A percentile compares a stretch with the other conserved stretches of the same genome.
phyloP scores from a whole-genome alignment of 225 moss, liverwort and hornwort species.

The Sphagnum tenellum region DNA sequence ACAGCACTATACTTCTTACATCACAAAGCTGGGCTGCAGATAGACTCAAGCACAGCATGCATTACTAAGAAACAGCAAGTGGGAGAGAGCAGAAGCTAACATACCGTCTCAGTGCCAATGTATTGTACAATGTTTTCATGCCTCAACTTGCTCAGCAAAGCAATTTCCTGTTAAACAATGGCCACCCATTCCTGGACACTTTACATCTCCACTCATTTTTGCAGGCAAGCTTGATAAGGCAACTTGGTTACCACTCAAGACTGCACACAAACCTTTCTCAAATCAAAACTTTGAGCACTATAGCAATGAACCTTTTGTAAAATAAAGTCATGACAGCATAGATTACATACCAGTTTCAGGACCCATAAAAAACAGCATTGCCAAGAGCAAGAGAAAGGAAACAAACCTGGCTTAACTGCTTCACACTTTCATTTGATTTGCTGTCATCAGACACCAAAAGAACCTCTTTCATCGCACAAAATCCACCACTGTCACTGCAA shows the following conservation, averaged over 20 bases:
- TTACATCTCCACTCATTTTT: background rate
- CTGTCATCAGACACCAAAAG: slow-evolving; percentile 94
- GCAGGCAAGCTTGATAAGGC: too few relatives aligned
- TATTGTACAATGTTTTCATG: slow-evolving; percentile 99
- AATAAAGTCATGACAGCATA: too few relatives aligned
- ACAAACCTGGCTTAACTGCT: slow-evolving; percentile 92
- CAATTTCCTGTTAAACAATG: slow-evolving; percentile 67
- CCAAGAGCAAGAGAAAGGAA: background rate
- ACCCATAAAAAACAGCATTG: too few relatives aligned
- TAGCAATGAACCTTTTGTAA: too few relatives aligned
- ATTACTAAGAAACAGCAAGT: background rate
- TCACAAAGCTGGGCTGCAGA: background rate
- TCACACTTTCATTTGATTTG: slow-evolving; percentile 97
- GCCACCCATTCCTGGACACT: slow-evolving; percentile 2
- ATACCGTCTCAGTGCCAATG: slow-evolving; percentile 95
- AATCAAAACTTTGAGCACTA: too few relatives aligned
- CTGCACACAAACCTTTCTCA: too few relatives aligned
- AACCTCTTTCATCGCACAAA: slow-evolving; percentile 99
- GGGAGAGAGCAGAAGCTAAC: background rate
- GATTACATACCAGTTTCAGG: too few relatives aligned
- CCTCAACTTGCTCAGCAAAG: slow-evolving; percentile 86
- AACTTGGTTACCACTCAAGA: too few relatives aligned
- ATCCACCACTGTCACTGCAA: slow-evolving; percentile 87
- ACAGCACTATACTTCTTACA: too few relatives aligned
- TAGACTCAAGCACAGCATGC: too few relatives aligned